These are phyloP conservation scores for Fusarium armeniacum DNA, from an alignment of 2,329 filamentous ascomycete species.

Conservation along the genomic window DNA sequence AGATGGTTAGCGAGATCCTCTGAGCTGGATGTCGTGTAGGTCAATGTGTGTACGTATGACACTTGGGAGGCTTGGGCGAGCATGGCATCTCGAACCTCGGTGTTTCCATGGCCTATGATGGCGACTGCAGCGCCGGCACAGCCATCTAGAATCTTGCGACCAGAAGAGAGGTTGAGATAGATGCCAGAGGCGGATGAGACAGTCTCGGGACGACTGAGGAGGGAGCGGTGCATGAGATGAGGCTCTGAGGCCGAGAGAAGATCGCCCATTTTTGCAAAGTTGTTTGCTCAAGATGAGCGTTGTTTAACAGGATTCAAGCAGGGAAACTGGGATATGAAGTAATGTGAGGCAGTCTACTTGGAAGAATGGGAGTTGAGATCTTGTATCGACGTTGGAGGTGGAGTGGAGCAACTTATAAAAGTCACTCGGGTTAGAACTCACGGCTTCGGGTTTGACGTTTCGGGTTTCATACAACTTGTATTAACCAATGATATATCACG, in stretches of 20 bases:
- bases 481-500: too few species aligned
- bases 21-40: constrained; percentile 66
- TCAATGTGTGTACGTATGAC: constrained; percentile 58
- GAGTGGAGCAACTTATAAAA: constrained; percentile 27
- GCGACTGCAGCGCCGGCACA: constrained; percentile 75
- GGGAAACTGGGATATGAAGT: accelerated
- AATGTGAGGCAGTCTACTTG: accelerated
- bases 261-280: constrained; percentile 8
- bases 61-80: constrained; percentile 70
- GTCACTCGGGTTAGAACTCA: constrained; percentile 13
- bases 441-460: constrained; percentile 18
- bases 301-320: accelerated
- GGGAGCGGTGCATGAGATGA: constrained; percentile 54
- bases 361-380: background rate
- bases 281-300: accelerated
- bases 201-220: constrained; percentile 47
- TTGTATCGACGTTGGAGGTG: background rate
- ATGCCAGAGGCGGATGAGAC: constrained; percentile 61
- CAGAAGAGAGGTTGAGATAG: constrained; percentile 54
- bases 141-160: constrained; percentile 72
- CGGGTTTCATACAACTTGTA: constrained; percentile 9
- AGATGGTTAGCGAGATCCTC: constrained; percentile 55
- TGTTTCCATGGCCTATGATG: constrained; percentile 73
- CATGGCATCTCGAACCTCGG: constrained; percentile 72
- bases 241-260: constrained; percentile 30